These are phyloP conservation scores for Clavispora fructus DNA, from an alignment of 805 yeast species.

Conservation along the genomic window DNA sequence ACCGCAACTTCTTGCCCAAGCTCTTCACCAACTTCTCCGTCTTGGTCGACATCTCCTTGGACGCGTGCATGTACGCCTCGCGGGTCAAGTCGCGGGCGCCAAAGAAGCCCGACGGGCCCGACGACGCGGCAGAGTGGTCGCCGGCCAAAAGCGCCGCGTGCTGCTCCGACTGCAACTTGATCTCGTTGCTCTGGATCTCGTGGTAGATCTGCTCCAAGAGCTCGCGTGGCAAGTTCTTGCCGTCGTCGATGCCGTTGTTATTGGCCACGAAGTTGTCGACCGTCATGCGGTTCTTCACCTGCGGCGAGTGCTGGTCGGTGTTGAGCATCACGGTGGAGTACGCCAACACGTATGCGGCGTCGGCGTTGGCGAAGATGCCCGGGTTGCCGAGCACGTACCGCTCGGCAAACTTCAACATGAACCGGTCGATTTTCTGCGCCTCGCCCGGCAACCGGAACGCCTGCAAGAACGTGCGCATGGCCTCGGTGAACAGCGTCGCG, in stretches of 20 bases:
- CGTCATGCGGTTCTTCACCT: slow-evolving; percentile 83
- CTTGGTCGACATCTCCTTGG: slow-evolving; percentile 83
- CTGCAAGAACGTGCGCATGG: slow-evolving; percentile 79
- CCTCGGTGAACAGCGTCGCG: slow-evolving; percentile 68
- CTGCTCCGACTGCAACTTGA: slow-evolving; percentile 87
- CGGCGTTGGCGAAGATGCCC: slow-evolving; percentile 82
- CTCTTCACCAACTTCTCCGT: slow-evolving; percentile 78
- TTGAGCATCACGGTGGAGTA: slow-evolving; percentile 90
- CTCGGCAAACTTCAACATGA: slow-evolving; percentile 95
- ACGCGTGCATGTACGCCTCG: slow-evolving; percentile 89
- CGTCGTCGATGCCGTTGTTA: slow-evolving; percentile 90
- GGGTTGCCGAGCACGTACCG: slow-evolving; percentile 87
- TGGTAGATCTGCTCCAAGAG: slow-evolving; percentile 62
- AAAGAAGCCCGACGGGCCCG: slow-evolving; percentile 46
- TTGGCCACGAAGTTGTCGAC: slow-evolving; percentile 80
- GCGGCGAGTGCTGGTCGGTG: slow-evolving; percentile 89
- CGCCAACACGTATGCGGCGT: slow-evolving; percentile 86
- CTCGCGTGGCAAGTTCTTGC: slow-evolving; percentile 74
- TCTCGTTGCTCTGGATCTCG: slow-evolving; percentile 81
- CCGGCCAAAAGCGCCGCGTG: slow-evolving; percentile 83
- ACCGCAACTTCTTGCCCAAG: slow-evolving; percentile 45
- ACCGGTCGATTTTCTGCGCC: slow-evolving; percentile 95
- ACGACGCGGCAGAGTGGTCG: slow-evolving; percentile 32
- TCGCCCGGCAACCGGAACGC: slow-evolving; percentile 95
- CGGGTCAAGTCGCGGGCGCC: slow-evolving; percentile 63